Evolutionary conservation across 768 basidiomycete species (phyloP), one percentile per base, ranked within the genome.

Genomic region (Russula griseocarnosa): DNA sequence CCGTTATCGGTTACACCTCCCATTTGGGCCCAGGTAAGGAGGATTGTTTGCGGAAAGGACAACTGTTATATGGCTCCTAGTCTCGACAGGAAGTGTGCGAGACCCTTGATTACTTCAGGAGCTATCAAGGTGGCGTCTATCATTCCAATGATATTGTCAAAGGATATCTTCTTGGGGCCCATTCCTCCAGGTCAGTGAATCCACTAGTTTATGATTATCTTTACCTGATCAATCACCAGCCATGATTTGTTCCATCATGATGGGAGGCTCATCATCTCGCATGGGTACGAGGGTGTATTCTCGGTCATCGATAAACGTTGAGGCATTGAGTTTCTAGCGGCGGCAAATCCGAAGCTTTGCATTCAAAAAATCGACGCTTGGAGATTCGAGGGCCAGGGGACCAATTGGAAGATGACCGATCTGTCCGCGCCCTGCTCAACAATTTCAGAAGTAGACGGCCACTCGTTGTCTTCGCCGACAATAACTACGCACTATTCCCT

Each of bases 11-110:
- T 51, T 36, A 44, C 9, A 10, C 81, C 81, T 3, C 75, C 66
- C 5, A 77, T 82, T 30, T 82, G 81, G 81, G 79, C 81, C 6
- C 67, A 75, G 71, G 81, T 81, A 68, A 32, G 77, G 61, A 5
- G 50, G 34, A 18, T 38, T 30, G 28, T 1, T 13, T 28, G 3
- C 49, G 8, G n/a, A 44, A 5, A 30, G 36, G n/a, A 30, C 67
- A 16, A 65, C 57, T 18, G 14, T 66, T 50, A 58, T 44, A 40
- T 50, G 22, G n/a, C 60, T 16, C 38, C 26, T 59, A 92, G 90
- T 87, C 89, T 28, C 83, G 91, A 47, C 90, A 92, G 75, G 91
- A 92, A 74, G 80, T 93, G 2, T 92, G 91, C 75, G 91, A 93
- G 73, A 82, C 86, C 5, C 83, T 87, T 54, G 83, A 86, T 24